Percentiles rank a stretch among this genome's conserved stretches.
Conservation (phyloP, 345 rosid genomes). For the Brassica cretica region DNA sequence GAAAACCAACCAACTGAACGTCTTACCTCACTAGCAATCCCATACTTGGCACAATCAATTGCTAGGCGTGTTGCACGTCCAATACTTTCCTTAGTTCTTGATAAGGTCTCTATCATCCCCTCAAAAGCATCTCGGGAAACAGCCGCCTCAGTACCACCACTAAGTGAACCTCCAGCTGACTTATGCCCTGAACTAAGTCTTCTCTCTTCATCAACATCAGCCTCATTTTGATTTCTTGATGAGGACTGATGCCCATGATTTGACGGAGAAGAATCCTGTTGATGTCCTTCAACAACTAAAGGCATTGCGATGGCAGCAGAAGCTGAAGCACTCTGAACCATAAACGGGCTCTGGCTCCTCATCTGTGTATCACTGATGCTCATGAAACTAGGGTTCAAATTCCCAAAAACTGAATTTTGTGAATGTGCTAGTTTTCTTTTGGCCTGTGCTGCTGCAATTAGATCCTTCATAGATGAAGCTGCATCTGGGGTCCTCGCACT, state of each 20-base stretch:
- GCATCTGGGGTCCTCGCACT: constrained; percentile 67
- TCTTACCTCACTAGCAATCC: constrained; percentile 92
- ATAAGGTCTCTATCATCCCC: constrained; percentile 98
- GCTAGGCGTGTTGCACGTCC: constrained; percentile 99
- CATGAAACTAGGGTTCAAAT: constrained; percentile 47
- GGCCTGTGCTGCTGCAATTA: constrained; percentile 98
- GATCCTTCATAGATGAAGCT: constrained; percentile 75
- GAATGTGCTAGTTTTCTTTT: constrained; percentile 83
- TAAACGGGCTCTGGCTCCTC: constrained; percentile 57
- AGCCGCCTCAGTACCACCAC: constrained; percentile 94
- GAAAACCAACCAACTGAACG: constrained; percentile 3
- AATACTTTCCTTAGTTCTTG: constrained; percentile 96
- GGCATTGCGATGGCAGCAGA: constrained; percentile 45
- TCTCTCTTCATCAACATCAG: constrained; percentile 74
- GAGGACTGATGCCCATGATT: constrained; percentile 50
- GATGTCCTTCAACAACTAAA: constrained; percentile 47
- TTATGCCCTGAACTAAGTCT: constrained; percentile 68
- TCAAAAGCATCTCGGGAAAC: constrained; percentile 99
- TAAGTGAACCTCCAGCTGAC: constrained; percentile 73
- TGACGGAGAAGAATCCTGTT: constrained; percentile 63
- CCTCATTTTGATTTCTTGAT: constrained; percentile 49
- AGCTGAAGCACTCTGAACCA: constrained; percentile 51
- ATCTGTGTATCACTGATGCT: constrained; percentile 50
- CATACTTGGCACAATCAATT: constrained; percentile 95
- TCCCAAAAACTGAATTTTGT: constrained; percentile 46